Base-by-base conservation (phyloP, 208 protist genomes). In the Leishmania aethiopica region DNA sequence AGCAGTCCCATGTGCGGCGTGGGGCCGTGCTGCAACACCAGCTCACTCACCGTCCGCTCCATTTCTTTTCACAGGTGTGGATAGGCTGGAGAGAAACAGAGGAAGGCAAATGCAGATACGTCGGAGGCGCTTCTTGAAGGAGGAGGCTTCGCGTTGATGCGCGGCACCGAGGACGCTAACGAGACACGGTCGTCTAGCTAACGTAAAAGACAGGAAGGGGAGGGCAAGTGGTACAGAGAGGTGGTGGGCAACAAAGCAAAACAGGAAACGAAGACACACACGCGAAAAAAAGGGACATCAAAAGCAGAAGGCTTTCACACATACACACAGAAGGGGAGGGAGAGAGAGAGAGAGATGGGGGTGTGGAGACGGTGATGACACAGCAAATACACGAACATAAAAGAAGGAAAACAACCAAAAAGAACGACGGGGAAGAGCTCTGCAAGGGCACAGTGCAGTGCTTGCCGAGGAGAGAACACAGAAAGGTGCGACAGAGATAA, bases 1-100 rank as follows among this genome's bases (percentile, higher is more conserved):
- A 96, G 85, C 69, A 88, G 70, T n/a, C 94, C 94, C 93, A 97
- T 96, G 45, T 82, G 82, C 53, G 82, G 82, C 3, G 78, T 76
- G 25, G 62, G 11, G 49, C 82, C 82, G 57, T 82, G 77, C 53
- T 86, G 82, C 64, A 78, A 75, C 25, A 82, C 66, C 22, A 86
- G 62, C 70, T 86, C 82, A 35, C 78, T 82, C 25, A 69, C 60
- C 11, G 82, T 66, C 4, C 82, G 77, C 57, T 85, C 77, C 81
- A 85, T 85, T 11, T 55, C n/a, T 0, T 4, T 42, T 45, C 19
- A 25, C 11, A 55, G 8, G n/a, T 37, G 32, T n/a, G 19, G 73
- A 19, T n/a, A 35, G 28, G 32, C 7, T 10, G 70, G 45, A 74
- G 67, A 2, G 25, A 19, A 5, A 32, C 40, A n/a, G 2, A 35